Evolutionary conservation across 208 protist species (phyloP).

Genomic region (Naegleria fowleri): DNA sequence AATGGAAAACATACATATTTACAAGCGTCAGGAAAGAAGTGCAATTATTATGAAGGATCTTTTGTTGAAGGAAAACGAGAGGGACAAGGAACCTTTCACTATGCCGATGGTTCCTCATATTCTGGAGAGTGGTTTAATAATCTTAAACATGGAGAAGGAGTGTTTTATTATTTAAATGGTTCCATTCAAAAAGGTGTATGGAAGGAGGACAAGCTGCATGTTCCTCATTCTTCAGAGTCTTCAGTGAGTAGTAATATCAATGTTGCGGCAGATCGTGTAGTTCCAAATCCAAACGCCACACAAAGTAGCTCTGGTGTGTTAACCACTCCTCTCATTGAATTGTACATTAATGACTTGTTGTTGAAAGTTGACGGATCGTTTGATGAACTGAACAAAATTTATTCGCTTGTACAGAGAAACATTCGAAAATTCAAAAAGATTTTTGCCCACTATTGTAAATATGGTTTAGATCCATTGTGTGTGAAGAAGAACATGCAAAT

Average conservation of each 20-base stretch:
- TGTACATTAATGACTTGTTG: background rate
- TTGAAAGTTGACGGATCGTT: background rate
- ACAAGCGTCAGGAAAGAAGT: conserved; percentile 8
- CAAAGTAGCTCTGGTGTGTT: background rate
- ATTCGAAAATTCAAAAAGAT: background rate
- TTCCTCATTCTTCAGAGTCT: background rate
- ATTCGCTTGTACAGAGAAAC: background rate
- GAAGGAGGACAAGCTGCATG: background rate
- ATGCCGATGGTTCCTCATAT: conserved; percentile 40
- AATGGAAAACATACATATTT: conserved; percentile 28
- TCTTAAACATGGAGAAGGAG: conserved; percentile 31
- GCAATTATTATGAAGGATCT: conserved; percentile 65
- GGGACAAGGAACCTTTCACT: conserved; percentile 33
- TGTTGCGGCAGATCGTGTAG: too few species aligned
- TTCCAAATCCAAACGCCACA: background rate
- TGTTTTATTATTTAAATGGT: conserved; percentile 29
- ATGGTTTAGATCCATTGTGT: background rate
- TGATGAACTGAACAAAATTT: background rate
- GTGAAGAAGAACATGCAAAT: background rate
- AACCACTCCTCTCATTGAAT: background rate
- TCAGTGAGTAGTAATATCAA: background rate
- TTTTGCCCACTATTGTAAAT: conserved; percentile 4
- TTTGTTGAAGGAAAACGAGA: conserved; percentile 53
- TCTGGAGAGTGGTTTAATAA: conserved; percentile 34
- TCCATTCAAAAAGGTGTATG: background rate